phyloP scores from a whole-genome alignment of 2,329 filamentous ascomycete genomes.

The Dactylellina haptotyla region DNA sequence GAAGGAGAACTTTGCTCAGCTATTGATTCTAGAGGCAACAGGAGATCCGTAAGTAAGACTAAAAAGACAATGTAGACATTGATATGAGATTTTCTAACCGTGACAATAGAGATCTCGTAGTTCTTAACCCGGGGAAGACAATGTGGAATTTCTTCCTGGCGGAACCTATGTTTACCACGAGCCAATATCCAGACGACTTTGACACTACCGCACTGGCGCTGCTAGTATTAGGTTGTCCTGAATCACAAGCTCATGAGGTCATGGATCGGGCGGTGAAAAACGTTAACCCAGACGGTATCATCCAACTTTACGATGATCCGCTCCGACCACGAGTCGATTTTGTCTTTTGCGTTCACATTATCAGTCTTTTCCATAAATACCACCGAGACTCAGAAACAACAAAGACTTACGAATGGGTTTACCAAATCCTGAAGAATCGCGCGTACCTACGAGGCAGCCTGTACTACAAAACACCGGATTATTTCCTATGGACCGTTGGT shows the following conservation, averaged over 20 bases:
- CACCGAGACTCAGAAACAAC: neutral
- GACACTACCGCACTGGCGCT: neutral
- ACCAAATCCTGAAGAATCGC: neutral
- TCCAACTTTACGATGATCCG: neutral
- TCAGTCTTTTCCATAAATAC: neutral
- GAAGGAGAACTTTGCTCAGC: neutral
- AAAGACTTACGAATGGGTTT: neutral
- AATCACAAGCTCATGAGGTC: neutral
- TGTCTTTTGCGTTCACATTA: neutral
- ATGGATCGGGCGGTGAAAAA: neutral
- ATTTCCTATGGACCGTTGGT: neutral
- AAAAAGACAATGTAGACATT: neutral
- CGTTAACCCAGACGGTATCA: neutral
- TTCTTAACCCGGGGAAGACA: neutral
- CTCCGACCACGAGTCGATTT: neutral
- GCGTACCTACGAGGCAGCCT: neutral
- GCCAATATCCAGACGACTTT: neutral
- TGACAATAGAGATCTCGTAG: neutral
- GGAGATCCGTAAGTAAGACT: neutral
- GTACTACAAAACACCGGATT: neutral
- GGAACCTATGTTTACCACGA: neutral
- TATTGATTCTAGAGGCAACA: neutral
- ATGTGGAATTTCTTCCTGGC: neutral
- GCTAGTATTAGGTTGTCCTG: neutral
- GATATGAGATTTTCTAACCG: no score